Evolutionary conservation across 495 filamentous ascomycete genomes (phyloP).

Genomic region (Aspergillus baeticus): DNA sequence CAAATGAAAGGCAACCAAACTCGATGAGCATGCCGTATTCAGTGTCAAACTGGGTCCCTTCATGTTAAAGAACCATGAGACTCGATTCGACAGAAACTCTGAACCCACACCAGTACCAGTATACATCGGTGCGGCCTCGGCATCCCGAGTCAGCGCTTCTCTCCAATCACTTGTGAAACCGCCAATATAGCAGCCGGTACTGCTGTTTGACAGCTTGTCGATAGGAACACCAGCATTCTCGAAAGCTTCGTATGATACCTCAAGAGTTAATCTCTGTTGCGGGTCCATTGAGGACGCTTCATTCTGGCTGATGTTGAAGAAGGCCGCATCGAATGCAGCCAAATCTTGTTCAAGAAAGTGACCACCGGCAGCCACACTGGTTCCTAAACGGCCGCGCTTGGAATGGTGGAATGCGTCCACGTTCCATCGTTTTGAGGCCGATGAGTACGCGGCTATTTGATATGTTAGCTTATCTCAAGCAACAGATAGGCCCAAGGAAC

Average conservation of each 20-base stretch:
- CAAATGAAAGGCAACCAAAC: slow-evolving; percentile 26
- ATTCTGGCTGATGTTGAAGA: slow-evolving; percentile 48
- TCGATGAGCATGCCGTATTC: slow-evolving; percentile 33
- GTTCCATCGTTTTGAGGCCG: neutral
- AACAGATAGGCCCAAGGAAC: neutral
- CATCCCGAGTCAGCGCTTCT: slow-evolving; percentile 28
- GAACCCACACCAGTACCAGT: slow-evolving; percentile 21
- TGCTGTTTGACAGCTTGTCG: slow-evolving; percentile 12
- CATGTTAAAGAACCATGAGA: slow-evolving; percentile 33
- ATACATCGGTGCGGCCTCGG: slow-evolving; percentile 20
- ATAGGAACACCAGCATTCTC: slow-evolving; percentile 23
- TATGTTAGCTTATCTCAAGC: neutral
- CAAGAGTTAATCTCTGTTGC: slow-evolving; percentile 56
- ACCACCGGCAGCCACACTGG: neutral
- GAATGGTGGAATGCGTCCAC: slow-evolving; percentile 6
- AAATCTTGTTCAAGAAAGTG: slow-evolving; percentile 6
- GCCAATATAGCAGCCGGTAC: slow-evolving; percentile 18
- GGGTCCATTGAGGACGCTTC: slow-evolving; percentile 55
- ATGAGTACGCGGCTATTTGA: neutral
- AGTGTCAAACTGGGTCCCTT: slow-evolving; percentile 31
- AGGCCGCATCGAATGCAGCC: slow-evolving; percentile 38
- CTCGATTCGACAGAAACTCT: slow-evolving; percentile 27
- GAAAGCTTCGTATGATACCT: slow-evolving; percentile 37
- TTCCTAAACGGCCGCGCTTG: neutral
- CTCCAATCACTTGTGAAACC: slow-evolving; percentile 24